Evolutionary conservation across 495 filamentous ascomycete species (phyloP).

Genomic region (Hypomontagnella submonticulosa): DNA sequence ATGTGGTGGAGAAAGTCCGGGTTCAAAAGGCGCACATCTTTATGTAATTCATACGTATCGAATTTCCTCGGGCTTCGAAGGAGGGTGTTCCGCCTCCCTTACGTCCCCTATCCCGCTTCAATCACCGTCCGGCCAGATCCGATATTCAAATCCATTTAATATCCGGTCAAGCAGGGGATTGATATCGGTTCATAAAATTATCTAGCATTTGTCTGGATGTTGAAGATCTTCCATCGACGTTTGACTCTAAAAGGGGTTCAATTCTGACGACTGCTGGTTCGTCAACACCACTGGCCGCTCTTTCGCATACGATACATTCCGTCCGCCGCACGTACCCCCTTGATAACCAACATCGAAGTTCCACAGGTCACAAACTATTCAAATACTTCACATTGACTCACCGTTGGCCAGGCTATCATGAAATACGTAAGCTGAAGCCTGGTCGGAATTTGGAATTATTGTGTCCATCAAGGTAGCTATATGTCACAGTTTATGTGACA

Average conservation of each 20-base stretch:
- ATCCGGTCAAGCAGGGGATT: too few species aligned
- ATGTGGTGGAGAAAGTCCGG: conserved; percentile 6
- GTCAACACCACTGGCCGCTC: too few species aligned
- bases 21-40: conserved; percentile 11
- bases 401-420: conserved; percentile 1
- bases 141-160: conserved; percentile 1
- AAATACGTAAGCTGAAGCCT: conserved; percentile 13
- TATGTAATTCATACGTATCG: conserved; percentile 10
- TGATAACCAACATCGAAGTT: neutral
- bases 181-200: too few species aligned
- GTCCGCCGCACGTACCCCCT: neutral
- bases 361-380: conserved; percentile 17
- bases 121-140: conserved; percentile 18
- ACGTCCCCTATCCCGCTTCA: neutral
- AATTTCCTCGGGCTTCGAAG: conserved; percentile 35
- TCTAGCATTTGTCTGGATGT: neutral
- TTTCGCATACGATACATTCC: too few species aligned
- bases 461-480: neutral
- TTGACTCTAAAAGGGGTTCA: conserved; percentile 1
- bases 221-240: neutral
- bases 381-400: conserved; percentile 25
- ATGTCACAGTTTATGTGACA: conserved; percentile 21
- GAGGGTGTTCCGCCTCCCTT: neutral
- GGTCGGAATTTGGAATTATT: conserved; percentile 30
- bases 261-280: neutral